Conservation (phyloP, 2,329 filamentous ascomycete genomes). For the Colletotrichum chrysophilum region DNA sequence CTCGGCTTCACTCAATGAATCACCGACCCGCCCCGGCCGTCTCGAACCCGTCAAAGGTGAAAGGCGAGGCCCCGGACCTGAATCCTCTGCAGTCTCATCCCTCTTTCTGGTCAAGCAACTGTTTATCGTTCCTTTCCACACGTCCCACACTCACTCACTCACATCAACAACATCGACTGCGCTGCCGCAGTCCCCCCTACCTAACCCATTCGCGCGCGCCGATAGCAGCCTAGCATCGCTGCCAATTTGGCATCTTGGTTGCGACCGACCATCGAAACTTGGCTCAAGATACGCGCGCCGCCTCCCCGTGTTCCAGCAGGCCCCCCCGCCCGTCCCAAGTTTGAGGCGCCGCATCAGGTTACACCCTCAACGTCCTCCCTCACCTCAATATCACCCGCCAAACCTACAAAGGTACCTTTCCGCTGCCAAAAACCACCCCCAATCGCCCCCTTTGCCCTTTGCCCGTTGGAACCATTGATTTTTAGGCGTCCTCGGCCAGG, state of each 20-base stretch:
- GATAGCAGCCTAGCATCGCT: slow-evolving; percentile 4
- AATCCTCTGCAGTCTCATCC: background rate
- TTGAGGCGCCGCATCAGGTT: slow-evolving; percentile 3
- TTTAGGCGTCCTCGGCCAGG: background rate
- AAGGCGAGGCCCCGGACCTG: background rate
- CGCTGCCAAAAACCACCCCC: background rate
- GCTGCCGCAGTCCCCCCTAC: background rate
- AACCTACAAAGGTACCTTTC: background rate
- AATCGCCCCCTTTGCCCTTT: background rate
- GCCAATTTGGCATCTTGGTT: background rate
- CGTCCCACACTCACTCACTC: background rate
- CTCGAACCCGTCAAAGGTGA: background rate
- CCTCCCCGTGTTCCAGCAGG: background rate
- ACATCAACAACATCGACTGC: background rate
- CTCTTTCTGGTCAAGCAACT: background rate
- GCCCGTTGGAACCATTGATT: slow-evolving; percentile 7
- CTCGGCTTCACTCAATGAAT: background rate
- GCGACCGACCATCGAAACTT: background rate
- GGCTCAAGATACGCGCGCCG: background rate
- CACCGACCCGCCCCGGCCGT: background rate
- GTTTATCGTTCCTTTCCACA: background rate
- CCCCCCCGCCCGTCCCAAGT: background rate
- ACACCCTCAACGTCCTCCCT: background rate
- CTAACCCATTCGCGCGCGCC: background rate
- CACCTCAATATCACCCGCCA: background rate